These are phyloP conservation scores for Paulownia fortunei DNA, from an alignment of 257 asterid genomes.

Conservation along the genomic window DNA sequence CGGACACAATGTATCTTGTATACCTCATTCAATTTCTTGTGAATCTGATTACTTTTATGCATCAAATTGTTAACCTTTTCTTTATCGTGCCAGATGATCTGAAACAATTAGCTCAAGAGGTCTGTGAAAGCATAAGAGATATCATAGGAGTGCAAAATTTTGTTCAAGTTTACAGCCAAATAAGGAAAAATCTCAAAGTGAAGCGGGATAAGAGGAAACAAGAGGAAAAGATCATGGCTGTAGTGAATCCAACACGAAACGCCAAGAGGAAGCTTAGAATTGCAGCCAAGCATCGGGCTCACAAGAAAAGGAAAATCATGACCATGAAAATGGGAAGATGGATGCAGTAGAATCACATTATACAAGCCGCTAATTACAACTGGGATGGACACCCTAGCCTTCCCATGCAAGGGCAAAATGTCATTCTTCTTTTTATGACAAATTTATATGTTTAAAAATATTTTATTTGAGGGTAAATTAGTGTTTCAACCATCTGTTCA, in stretches of 20 bases:
- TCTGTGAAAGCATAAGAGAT: conserved; percentile 61
- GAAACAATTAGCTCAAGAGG: conserved; percentile 74
- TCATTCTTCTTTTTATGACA: too few relatives aligned
- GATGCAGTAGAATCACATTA: conserved; percentile 41
- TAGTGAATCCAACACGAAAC: conserved; percentile 76
- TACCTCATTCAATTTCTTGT: not conserved
- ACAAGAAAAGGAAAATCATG: conserved; percentile 85
- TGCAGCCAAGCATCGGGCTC: conserved; percentile 74
- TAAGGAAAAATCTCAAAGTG: conserved; percentile 64
- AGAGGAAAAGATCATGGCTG: conserved; percentile 86
- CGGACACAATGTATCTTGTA: not conserved
- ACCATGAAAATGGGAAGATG: conserved; percentile 82
- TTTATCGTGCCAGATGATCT: conserved; percentile 62
- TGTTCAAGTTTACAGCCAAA: conserved; percentile 63
- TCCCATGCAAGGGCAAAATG: not conserved
- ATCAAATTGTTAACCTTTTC: not conserved
- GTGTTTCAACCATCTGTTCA: not conserved
- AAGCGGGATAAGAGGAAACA: conserved; percentile 91
- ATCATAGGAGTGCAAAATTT: conserved; percentile 59
- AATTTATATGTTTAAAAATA: too few relatives aligned
- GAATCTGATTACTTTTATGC: not conserved
- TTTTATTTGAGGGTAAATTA: not conserved
- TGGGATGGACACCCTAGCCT: not conserved
- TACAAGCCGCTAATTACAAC: too few relatives aligned
- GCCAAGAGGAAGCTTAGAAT: conserved; percentile 89